Conservation (phyloP, 768 basidiomycete species). For the Baorangia bicolor region DNA sequence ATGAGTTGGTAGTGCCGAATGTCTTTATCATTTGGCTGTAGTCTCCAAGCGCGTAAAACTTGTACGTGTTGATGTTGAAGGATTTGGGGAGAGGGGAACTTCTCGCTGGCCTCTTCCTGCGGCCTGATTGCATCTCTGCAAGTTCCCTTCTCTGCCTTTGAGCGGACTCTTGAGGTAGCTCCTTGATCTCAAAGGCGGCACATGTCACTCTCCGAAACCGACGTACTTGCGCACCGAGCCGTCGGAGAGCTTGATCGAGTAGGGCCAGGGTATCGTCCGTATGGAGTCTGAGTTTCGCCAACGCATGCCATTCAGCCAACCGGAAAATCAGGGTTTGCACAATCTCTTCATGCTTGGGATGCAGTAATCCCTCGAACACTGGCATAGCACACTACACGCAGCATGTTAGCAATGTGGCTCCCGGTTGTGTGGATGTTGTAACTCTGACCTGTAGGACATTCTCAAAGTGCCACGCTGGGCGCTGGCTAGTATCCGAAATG, state of each 20-base stretch:
- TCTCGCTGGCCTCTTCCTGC: too few species aligned
- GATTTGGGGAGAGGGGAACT: too few species aligned
- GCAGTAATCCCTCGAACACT: too few species aligned
- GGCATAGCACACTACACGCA: conserved; percentile 31
- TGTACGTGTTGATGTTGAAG: too few species aligned
- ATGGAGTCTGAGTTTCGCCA: background rate
- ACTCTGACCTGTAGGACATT: conserved; percentile 12
- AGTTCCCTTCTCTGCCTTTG: background rate
- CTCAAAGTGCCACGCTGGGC: conserved; percentile 15
- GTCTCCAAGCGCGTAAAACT: too few species aligned
- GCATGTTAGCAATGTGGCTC: background rate
- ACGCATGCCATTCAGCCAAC: background rate
- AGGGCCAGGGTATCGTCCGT: background rate
- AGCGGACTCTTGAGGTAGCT: background rate
- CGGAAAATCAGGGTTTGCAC: too few species aligned
- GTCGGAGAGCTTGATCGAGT: background rate
- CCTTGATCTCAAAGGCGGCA: background rate
- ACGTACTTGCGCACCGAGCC: background rate
- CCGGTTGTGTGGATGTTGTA: background rate
- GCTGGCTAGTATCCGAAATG: conserved; percentile 37
- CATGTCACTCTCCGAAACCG: background rate
- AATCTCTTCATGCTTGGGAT: too few species aligned
- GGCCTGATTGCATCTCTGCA: too few species aligned
- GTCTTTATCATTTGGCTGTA: too few species aligned
- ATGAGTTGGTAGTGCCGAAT: too few species aligned